Evolutionary conservation across 2,329 filamentous ascomycete species (phyloP).

Genomic region (Cucurbitaria berberidis): DNA sequence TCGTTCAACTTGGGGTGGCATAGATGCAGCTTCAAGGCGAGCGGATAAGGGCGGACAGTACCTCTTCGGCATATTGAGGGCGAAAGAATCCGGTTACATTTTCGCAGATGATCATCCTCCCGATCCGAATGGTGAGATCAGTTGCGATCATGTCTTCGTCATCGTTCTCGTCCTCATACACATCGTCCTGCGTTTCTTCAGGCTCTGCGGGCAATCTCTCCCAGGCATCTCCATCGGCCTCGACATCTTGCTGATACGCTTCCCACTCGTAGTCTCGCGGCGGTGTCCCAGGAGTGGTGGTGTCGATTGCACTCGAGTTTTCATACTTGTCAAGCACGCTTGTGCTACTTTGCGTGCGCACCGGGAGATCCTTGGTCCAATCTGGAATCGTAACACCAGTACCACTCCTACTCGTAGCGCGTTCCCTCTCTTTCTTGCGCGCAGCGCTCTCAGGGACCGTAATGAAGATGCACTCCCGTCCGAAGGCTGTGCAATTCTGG

Average conservation of each 20-base stretch:
- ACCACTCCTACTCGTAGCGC: slow-evolving; percentile 34
- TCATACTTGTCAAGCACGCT: slow-evolving; percentile 36
- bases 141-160: slow-evolving; percentile 48
- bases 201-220: slow-evolving; percentile 45
- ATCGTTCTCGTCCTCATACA: slow-evolving; percentile 48
- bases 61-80: slow-evolving; percentile 50
- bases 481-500: slow-evolving; percentile 49
- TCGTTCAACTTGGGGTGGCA: slow-evolving; percentile 12
- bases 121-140: slow-evolving; percentile 47
- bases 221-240: slow-evolving; percentile 46
- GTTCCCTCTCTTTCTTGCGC: slow-evolving; percentile 45
- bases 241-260: slow-evolving; percentile 48
- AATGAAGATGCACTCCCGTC: slow-evolving; percentile 48
- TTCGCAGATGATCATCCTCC: slow-evolving; percentile 50
- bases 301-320: slow-evolving; percentile 38
- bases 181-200: slow-evolving; percentile 47
- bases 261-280: slow-evolving; percentile 50
- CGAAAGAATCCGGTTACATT: slow-evolving; percentile 49
- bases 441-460: slow-evolving; percentile 47
- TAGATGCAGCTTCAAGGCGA: slow-evolving; percentile 8
- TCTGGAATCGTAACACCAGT: slow-evolving; percentile 35
- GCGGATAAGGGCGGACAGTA: slow-evolving; percentile 32
- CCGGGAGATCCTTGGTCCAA: slow-evolving; percentile 47
- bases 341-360: slow-evolving; percentile 37
- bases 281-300: slow-evolving; percentile 46